phyloP scores from a whole-genome alignment of 768 basidiomycete genomes.

The Coprinopsis sp. region DNA sequence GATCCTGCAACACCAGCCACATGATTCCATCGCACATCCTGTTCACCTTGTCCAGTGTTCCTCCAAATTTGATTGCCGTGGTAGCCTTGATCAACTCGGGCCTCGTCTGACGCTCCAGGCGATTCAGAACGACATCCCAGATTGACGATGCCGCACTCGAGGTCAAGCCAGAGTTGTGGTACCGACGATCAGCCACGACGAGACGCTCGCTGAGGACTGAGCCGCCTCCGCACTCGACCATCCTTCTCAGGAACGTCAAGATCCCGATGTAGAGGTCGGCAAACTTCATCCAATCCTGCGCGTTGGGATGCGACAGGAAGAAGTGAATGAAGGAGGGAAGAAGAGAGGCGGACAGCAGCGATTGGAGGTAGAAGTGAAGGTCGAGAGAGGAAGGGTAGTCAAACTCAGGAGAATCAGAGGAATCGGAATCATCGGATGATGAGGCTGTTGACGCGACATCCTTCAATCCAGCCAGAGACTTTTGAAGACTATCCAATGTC shows the following conservation, averaged over 20 bases:
- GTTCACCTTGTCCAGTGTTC: slow-evolving; percentile 35
- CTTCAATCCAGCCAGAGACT: slow-evolving; percentile 15
- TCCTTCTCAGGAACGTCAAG: slow-evolving; percentile 22
- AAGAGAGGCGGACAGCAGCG: slow-evolving; percentile 10
- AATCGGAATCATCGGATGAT: neutral
- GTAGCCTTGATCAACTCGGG: slow-evolving; percentile 25
- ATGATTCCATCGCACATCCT: slow-evolving; percentile 35
- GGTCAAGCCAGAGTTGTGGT: neutral
- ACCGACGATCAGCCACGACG: neutral
- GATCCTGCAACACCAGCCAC: slow-evolving; percentile 33
- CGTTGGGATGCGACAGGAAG: slow-evolving; percentile 27
- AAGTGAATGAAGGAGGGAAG: slow-evolving; percentile 30
- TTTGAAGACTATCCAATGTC: slow-evolving; percentile 17
- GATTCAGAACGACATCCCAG: slow-evolving; percentile 20
- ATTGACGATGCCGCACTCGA: neutral
- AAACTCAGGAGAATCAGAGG: neutral
- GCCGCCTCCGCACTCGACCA: slow-evolving; percentile 14
- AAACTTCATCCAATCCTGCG: slow-evolving; percentile 33
- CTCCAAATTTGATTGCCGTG: slow-evolving; percentile 26
- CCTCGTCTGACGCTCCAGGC: slow-evolving; percentile 21
- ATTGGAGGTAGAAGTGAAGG: neutral
- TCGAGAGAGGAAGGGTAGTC: neutral
- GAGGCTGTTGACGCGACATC: too few relatives aligned
- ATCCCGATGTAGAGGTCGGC: slow-evolving; percentile 28
- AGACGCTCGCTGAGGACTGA: slow-evolving; percentile 14